Evolutionary conservation across 768 basidiomycete genomes (phyloP).

Genomic region (Lyophyllum atratum): DNA sequence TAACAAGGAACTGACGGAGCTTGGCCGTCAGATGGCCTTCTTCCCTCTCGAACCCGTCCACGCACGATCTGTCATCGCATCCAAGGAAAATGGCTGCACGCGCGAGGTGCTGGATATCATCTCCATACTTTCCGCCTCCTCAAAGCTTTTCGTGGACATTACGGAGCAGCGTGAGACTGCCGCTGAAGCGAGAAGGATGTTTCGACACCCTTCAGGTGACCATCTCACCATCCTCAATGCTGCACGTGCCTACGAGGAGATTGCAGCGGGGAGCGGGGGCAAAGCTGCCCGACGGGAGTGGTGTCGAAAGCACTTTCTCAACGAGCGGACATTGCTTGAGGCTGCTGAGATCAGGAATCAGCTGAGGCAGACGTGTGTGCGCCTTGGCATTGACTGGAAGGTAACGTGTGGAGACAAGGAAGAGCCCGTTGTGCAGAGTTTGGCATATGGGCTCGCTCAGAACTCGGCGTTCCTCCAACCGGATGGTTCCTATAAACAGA

Average conservation of each 20-base stretch:
- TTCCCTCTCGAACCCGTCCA: slow-evolving; percentile 91
- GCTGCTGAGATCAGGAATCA: slow-evolving; percentile 82
- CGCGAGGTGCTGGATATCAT: slow-evolving; percentile 83
- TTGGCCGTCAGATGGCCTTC: slow-evolving; percentile 84
- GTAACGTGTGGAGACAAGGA: slow-evolving; percentile 62
- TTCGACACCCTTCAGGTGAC: slow-evolving; percentile 84
- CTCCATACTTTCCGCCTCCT: slow-evolving; percentile 79
- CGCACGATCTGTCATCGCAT: slow-evolving; percentile 79
- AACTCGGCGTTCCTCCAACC: slow-evolving; percentile 85
- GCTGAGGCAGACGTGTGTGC: slow-evolving; percentile 63
- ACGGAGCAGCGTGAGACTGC: slow-evolving; percentile 75
- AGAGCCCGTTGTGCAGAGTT: slow-evolving; percentile 67
- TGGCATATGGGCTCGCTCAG: slow-evolving; percentile 76
- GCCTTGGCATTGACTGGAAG: slow-evolving; percentile 61
- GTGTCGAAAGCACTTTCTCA: slow-evolving; percentile 85
- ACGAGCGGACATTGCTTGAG: slow-evolving; percentile 77
- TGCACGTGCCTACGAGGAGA: slow-evolving; percentile 78
- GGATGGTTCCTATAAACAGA: slow-evolving; percentile 86
- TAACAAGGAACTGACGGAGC: slow-evolving; percentile 61
- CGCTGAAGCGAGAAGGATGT: slow-evolving; percentile 70
- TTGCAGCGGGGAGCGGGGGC: slow-evolving; percentile 43
- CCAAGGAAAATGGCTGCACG: slow-evolving; percentile 71
- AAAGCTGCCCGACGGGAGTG: slow-evolving; percentile 63
- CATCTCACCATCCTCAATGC: slow-evolving; percentile 89
- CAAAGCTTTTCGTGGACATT: slow-evolving; percentile 79